Evolutionary conservation across 805 yeast genomes (phyloP).

Genomic region (Schizosaccharomyces octosporus): DNA sequence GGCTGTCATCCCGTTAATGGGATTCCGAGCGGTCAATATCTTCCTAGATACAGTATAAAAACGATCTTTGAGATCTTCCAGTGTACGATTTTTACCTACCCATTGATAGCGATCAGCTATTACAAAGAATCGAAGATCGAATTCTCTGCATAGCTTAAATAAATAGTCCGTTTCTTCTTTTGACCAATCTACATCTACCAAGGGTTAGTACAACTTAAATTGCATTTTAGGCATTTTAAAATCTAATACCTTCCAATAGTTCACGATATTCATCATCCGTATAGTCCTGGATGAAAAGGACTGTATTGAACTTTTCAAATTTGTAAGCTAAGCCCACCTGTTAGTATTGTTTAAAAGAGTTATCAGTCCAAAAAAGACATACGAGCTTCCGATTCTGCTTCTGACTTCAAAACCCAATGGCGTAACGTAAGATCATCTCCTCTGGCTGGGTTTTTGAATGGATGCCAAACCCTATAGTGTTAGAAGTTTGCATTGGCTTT

Average conservation of each 20-base stretch:
- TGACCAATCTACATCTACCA: constrained; percentile 36
- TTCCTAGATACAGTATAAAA: constrained; percentile 46
- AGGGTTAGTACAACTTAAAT: constrained; percentile 11
- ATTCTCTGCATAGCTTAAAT: constrained; percentile 33
- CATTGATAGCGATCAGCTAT: constrained; percentile 34
- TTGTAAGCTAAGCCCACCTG: constrained; percentile 23
- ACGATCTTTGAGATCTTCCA: constrained; percentile 67
- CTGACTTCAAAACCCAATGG: constrained; percentile 74
- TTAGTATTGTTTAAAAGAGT: neutral
- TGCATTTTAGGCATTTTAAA: neutral
- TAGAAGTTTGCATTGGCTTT: neutral
- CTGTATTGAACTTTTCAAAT: constrained; percentile 52
- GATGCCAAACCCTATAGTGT: constrained; percentile 19
- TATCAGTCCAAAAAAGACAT: neutral
- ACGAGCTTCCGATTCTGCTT: constrained; percentile 2
- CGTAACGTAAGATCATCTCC: constrained; percentile 27
- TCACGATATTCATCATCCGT: constrained; percentile 33
- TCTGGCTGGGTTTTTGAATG: constrained; percentile 33
- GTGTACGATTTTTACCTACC: constrained; percentile 16
- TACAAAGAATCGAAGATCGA: constrained; percentile 47
- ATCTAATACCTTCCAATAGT: constrained; percentile 5
- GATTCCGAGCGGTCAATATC: constrained; percentile 22
- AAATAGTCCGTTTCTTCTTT: constrained; percentile 55
- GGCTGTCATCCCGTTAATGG: constrained; percentile 17
- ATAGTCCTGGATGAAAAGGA: constrained; percentile 44